These are phyloP conservation scores for Apocynum venetum DNA, from an alignment of 257 asterid species.

Conservation along the genomic window DNA sequence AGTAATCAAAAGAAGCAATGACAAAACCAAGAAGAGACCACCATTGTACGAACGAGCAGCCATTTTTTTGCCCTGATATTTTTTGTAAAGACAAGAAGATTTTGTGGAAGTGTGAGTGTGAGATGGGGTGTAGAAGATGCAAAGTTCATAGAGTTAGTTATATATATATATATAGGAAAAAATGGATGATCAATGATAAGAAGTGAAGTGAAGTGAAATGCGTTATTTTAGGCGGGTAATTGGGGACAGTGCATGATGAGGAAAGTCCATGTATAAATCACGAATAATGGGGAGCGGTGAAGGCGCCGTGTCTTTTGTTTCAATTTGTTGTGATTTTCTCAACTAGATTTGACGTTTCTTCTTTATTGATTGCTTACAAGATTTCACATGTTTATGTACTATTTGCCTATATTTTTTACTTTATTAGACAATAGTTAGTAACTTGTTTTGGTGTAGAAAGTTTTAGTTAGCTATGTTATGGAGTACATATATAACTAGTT, in stretches of 20 bases:
- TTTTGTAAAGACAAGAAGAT: background rate
- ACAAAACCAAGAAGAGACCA: conserved; percentile 19
- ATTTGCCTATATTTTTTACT: too few relatives aligned
- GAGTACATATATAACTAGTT: too few relatives aligned
- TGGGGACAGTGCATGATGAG: conserved; percentile 22
- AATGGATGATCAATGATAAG: background rate
- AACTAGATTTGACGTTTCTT: conserved; percentile 10
- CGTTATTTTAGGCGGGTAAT: conserved; percentile 40
- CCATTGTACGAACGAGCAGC: conserved; percentile 18
- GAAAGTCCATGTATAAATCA: conserved; percentile 20
- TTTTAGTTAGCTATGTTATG: too few relatives aligned
- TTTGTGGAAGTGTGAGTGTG: background rate
- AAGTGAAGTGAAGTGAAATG: background rate
- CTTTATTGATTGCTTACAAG: too few relatives aligned
- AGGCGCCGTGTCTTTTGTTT: conserved; percentile 50
- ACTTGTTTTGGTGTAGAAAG: too few relatives aligned
- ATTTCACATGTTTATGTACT: too few relatives aligned
- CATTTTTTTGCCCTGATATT: background rate
- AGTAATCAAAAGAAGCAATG: conserved; percentile 24
- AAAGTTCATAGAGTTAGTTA: conserved; percentile 20
- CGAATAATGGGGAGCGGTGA: conserved; percentile 25
- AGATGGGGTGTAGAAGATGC: background rate
- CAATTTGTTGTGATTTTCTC: conserved; percentile 17
- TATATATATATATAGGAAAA: too few relatives aligned
- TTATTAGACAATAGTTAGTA: too few relatives aligned